Percentiles rank a stretch among this genome's conserved stretches.
phyloP scores from a whole-genome alignment of 495 filamentous ascomycete species.

The Penicillium malachiteum region DNA sequence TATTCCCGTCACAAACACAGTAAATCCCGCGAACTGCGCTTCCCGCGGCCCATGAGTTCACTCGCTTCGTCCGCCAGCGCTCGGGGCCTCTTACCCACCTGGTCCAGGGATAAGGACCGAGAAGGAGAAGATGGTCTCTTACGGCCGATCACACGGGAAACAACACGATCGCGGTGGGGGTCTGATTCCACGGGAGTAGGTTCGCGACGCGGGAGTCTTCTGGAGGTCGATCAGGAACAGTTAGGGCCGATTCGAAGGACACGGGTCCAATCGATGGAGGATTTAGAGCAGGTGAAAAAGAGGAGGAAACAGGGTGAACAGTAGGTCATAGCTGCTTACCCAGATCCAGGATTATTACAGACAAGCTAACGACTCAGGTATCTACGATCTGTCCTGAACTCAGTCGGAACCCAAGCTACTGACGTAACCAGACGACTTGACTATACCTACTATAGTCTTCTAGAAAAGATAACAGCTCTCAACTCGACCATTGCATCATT shows the following conservation, averaged over 20 bases:
- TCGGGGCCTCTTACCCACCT: slow-evolving; percentile 36
- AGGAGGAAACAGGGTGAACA: slow-evolving; percentile 47
- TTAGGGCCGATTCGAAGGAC: slow-evolving; percentile 30
- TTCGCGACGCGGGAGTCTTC: slow-evolving; percentile 25
- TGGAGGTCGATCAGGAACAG: slow-evolving; percentile 28
- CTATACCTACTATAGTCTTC: slow-evolving; percentile 79
- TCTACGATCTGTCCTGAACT: slow-evolving; percentile 36
- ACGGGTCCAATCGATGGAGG: slow-evolving; percentile 41
- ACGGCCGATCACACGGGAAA: slow-evolving; percentile 32
- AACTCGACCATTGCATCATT: slow-evolving; percentile 66
- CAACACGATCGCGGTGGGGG: slow-evolving; percentile 34
- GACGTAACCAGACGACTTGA: slow-evolving; percentile 73
- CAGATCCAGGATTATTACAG: background rate
- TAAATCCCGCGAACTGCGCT: slow-evolving; percentile 38
- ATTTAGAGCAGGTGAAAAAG: slow-evolving; percentile 41
- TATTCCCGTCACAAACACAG: slow-evolving; percentile 31
- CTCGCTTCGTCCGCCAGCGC: slow-evolving; percentile 36
- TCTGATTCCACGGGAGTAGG: slow-evolving; percentile 32
- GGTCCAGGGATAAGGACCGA: slow-evolving; percentile 37
- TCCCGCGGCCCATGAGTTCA: slow-evolving; percentile 41
- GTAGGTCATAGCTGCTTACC: slow-evolving; percentile 27
- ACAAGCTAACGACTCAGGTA: slow-evolving; percentile 24
- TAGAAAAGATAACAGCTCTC: slow-evolving; percentile 72
- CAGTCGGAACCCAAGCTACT: slow-evolving; percentile 43
- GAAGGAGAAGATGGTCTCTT: slow-evolving; percentile 36